Conservation (phyloP, 768 basidiomycete genomes). For the Suillus tomentosus region DNA sequence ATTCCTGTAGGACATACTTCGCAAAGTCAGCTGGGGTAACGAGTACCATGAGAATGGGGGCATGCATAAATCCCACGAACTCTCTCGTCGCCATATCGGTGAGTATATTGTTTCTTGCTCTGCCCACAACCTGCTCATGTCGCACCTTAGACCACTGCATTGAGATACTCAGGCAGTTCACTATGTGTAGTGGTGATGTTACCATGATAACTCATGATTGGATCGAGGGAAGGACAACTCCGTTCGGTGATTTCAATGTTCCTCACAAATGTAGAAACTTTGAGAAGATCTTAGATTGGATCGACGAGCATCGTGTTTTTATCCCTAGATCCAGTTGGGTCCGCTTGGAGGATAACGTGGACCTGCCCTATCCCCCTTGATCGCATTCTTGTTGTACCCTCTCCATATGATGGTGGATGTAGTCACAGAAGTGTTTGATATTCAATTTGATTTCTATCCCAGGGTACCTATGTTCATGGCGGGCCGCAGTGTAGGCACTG, state of each 20-base stretch:
- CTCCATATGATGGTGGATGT: neutral
- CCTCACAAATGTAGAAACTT: constrained; percentile 2
- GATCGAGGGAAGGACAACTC: neutral
- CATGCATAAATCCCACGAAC: constrained; percentile 4
- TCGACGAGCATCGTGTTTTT: neutral
- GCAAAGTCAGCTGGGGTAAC: constrained; percentile 13
- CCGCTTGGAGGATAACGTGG: neutral
- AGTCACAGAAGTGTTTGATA: neutral
- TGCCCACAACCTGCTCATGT: neutral
- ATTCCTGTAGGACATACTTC: constrained; percentile 12
- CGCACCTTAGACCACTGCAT: constrained; percentile 13
- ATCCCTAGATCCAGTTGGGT: neutral
- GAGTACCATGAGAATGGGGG: constrained; percentile 1
- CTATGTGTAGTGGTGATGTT: constrained; percentile 16
- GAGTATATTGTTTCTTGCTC: neutral
- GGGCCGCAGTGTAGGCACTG: neutral
- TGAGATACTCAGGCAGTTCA: constrained; percentile 13
- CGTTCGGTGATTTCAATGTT: constrained; percentile 1
- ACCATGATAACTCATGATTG: constrained; percentile 16
- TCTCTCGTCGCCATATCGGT: constrained; percentile 10
- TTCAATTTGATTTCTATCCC: neutral
- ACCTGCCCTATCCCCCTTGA: neutral
- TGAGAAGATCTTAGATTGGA: neutral
- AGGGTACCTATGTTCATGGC: neutral
- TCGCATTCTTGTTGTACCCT: neutral